A percentile compares a stretch with the other conserved stretches of the same genome.
Conservation (phyloP, 768 basidiomycete genomes). For the Mycena pura region DNA sequence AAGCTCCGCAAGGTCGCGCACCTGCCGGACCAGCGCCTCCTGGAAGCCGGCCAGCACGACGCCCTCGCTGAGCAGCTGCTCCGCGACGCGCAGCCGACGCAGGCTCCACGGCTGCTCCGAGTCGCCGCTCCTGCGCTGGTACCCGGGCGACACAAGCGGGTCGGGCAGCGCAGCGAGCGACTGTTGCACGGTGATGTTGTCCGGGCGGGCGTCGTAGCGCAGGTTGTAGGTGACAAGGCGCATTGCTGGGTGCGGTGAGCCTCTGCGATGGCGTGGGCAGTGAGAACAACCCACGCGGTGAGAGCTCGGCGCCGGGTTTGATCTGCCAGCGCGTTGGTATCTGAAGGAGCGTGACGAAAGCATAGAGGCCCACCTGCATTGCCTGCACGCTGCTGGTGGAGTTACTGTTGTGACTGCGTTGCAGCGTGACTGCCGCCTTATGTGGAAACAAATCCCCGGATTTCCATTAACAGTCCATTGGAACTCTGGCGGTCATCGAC, state of each 20-base stretch:
- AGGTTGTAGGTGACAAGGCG: constrained; percentile 58
- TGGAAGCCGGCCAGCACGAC: constrained; percentile 54
- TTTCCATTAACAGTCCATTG: too few species aligned
- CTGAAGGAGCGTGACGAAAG: not conserved
- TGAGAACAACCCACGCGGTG: not conserved
- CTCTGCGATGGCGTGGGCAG: not conserved
- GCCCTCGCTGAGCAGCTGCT: constrained; percentile 49
- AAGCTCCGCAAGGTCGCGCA: constrained; percentile 59
- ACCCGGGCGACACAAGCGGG: constrained; percentile 45
- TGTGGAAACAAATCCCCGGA: too few species aligned
- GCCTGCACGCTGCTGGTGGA: too few species aligned
- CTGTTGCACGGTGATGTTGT: constrained; percentile 55
- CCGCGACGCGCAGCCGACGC: constrained; percentile 53
- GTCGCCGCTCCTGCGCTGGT: constrained; percentile 35
- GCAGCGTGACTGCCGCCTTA: too few species aligned
- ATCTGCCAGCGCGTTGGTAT: constrained; percentile 7
- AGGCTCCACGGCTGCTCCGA: constrained; percentile 66
- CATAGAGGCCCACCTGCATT: constrained; percentile 14
- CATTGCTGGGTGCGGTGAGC: constrained; percentile 24
- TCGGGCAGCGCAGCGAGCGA: constrained; percentile 50
- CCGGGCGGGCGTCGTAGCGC: constrained; percentile 59
- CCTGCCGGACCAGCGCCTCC: constrained; percentile 62
- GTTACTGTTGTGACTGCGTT: too few species aligned
- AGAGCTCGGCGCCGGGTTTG: not conserved
- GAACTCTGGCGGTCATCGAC: too few species aligned